These are phyloP conservation scores for Amesomyces nigricolor DNA, from an alignment of 2,329 filamentous ascomycete genomes.

Conservation along the genomic window DNA sequence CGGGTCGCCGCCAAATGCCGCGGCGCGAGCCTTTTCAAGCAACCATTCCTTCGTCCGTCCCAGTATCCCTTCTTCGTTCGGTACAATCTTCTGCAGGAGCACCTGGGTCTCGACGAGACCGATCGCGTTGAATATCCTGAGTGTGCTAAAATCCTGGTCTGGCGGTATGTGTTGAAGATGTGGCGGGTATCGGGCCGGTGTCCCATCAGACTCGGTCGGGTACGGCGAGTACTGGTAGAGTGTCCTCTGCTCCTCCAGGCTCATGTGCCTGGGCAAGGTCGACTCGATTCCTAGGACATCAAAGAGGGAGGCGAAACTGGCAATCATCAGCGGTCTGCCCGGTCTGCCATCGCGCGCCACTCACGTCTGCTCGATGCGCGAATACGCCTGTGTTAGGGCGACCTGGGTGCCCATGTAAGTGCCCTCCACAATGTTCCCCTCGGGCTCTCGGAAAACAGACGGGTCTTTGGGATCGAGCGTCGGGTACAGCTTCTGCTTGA, in stretches of 20 bases:
- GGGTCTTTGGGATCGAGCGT: conserved; percentile 26
- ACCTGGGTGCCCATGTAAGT: conserved; percentile 34
- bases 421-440: conserved; percentile 30
- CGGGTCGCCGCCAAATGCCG: conserved; percentile 27
- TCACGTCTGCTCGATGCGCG: conserved; percentile 33
- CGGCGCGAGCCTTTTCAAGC: conserved; percentile 24
- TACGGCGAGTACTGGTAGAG: conserved; percentile 30
- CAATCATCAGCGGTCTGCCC: background rate
- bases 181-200: conserved; percentile 29
- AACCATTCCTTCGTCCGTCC: conserved; percentile 31
- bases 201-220: conserved; percentile 28
- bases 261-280: conserved; percentile 30
- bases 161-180: conserved; percentile 30
- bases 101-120: conserved; percentile 30
- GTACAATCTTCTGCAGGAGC: conserved; percentile 31
- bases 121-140: conserved; percentile 31
- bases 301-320: conserved; percentile 32
- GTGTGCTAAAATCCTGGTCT: conserved; percentile 24
- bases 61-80: conserved; percentile 29
- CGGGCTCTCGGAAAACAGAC: conserved; percentile 23
- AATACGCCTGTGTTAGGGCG: conserved; percentile 33
- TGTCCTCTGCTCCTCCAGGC: conserved; percentile 29
- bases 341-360: background rate
- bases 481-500: conserved; percentile 29
- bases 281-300: conserved; percentile 33